Evolutionary conservation across 148 eudicot genomes (phyloP).

Genomic region (Camellia lanceoleosa): DNA sequence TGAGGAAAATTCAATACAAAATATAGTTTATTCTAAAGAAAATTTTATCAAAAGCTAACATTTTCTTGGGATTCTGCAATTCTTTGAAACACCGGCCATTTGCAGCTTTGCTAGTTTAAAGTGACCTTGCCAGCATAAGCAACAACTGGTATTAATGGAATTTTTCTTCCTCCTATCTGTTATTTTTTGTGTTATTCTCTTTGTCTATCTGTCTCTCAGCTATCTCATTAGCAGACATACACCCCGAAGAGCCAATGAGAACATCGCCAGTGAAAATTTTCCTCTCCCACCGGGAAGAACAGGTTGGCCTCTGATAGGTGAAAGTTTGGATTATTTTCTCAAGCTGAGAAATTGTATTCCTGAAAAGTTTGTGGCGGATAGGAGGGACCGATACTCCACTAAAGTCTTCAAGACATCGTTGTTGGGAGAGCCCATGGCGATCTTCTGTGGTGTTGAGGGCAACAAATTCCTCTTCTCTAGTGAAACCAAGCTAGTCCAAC

Average conservation of each 20-base stretch:
- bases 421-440: slow-evolving; percentile 17
- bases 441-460: slow-evolving; percentile 20
- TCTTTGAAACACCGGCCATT: no score
- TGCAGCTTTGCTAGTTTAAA: no score
- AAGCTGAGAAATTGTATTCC: slow-evolving; percentile 18
- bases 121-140: no score
- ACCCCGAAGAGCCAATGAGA: background rate
- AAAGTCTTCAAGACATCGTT: slow-evolving; percentile 21
- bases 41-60: no score
- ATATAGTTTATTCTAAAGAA: no score
- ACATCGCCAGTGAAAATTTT: background rate
- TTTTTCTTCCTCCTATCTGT: background rate
- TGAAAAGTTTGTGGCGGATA: slow-evolving; percentile 10
- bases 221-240: background rate
- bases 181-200: slow-evolving; percentile 2
- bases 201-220: background rate
- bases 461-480: slow-evolving; percentile 20
- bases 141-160: background rate
- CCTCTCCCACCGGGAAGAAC: slow-evolving; percentile 14
- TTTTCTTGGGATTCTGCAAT: no score
- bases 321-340: slow-evolving; percentile 15
- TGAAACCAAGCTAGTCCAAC: slow-evolving; percentile 18
- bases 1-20: no score
- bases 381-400: slow-evolving; percentile 12
- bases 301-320: slow-evolving; percentile 25